phyloP scores from a whole-genome alignment of 225 moss, liverwort and hornwort genomes.

The Pseudisothecium myosuroides region DNA sequence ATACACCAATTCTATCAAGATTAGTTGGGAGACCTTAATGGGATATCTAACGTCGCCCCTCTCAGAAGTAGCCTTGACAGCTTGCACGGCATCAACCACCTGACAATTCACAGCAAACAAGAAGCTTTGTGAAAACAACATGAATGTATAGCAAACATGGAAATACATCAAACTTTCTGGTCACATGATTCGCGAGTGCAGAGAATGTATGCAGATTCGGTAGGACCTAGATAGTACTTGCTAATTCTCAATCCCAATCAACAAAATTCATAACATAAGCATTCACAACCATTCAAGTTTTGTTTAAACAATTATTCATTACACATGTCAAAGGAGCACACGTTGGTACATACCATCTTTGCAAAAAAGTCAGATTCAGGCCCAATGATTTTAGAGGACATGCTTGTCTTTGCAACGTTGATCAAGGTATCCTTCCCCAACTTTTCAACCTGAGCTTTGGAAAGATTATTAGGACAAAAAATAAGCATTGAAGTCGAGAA shows the following conservation, averaged over 20 bases:
- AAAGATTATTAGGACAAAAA: not conserved
- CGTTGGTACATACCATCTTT: conserved; percentile 45
- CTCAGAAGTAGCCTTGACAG: conserved; percentile 69
- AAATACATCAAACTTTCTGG: not conserved
- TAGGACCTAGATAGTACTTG: not conserved
- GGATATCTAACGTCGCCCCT: conserved; percentile 78
- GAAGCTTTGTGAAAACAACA: not conserved
- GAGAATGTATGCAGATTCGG: not conserved
- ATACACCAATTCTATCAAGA: not conserved
- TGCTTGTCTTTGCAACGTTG: conserved; percentile 84
- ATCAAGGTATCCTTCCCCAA: conserved; percentile 72
- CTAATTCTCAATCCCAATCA: not conserved
- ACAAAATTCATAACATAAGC: not conserved
- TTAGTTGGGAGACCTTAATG: conserved; percentile 38
- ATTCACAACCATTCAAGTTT: not conserved
- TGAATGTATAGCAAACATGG: not conserved
- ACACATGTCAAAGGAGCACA: not conserved
- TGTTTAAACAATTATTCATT: not conserved
- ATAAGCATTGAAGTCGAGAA: not conserved
- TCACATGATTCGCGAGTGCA: not conserved
- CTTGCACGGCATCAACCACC: conserved; percentile 83
- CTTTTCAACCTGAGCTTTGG: conserved; percentile 62
- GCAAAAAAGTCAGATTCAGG: conserved; percentile 82
- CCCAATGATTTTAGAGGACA: conserved; percentile 90
- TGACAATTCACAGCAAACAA: not conserved